Evolutionary conservation across 139 green algal genomes (phyloP), one percentile per base, ranked within the genome.

Genomic region (Desmodesmus armatus): DNA sequence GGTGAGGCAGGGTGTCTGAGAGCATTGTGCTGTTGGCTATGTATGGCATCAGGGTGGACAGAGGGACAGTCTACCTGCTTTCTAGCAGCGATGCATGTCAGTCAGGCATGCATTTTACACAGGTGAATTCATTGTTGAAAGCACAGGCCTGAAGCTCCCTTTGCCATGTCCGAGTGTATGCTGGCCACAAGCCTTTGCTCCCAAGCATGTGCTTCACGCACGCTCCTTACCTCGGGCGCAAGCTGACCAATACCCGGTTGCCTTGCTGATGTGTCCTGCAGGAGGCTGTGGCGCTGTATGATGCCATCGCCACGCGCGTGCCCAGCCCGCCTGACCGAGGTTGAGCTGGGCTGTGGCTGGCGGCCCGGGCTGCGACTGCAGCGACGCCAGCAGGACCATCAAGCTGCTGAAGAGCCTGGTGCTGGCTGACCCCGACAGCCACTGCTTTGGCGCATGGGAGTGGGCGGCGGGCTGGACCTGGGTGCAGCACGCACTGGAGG

Each of bases 301-400:
- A 87, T 51, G 41, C 55, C 15, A 73, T 82, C 47, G 82, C 71
- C 27, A 77, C 71, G 13, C 71, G 72, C 23, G 58, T 71, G 19
- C 40, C 5, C 82, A 87, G 82, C n/a, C 53, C n/a, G 40, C 23
- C 41, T 87, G 55, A 70, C 41, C 29, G 82, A 82, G 29, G 40
- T 87, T 33, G 82, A 87, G 82, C 55, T 87, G 55, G 55, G 82
- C 27, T 82, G 29, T 87, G 71, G 71, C 60, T 87, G 82, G 82
- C 71, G 17, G 71, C 41, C 71, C 73, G 69, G 82, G 82, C 71
- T 87, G 82, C 82, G 82, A 71, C 53, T 49, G 55, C 29, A 31
- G 40, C 49, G 82, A 87, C 40, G 60, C 31, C 0, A 66, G 35
- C 53, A 66, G 72, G 25, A 71, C 76, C 19, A 65, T 87, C 71